Conservation (phyloP, 2,329 filamentous ascomycete genomes). For the Hypoxylon sp. region DNA sequence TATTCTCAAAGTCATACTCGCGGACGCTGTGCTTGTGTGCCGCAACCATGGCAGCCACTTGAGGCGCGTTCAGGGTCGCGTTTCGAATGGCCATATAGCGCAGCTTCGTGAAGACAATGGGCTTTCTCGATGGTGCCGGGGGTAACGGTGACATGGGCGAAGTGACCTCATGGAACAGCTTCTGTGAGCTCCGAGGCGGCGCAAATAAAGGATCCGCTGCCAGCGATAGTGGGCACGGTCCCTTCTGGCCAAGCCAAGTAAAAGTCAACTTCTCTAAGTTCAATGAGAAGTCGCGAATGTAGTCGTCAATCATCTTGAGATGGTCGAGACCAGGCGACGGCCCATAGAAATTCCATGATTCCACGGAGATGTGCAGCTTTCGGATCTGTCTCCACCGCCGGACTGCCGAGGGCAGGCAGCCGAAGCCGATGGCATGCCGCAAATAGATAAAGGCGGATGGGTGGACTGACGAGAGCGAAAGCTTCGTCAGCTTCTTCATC, state of each 20-base stretch:
- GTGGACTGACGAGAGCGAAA: constrained; percentile 81
- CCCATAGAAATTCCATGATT: constrained; percentile 74
- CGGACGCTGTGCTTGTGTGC: constrained; percentile 75
- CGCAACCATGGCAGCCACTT: constrained; percentile 77
- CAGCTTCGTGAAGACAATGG: constrained; percentile 75
- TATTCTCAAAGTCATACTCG: constrained; percentile 85
- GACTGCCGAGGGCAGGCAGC: constrained; percentile 77
- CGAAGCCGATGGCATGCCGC: constrained; percentile 79
- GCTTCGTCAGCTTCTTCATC: constrained; percentile 72
- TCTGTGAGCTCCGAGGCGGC: constrained; percentile 64
- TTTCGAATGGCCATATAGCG: constrained; percentile 79
- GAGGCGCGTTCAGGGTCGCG: constrained; percentile 75
- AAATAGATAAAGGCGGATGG: constrained; percentile 82
- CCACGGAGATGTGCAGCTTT: constrained; percentile 78
- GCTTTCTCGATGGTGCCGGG: constrained; percentile 62
- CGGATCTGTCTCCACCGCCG: constrained; percentile 83
- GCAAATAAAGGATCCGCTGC: constrained; percentile 77
- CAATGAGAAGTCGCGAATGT: constrained; percentile 76
- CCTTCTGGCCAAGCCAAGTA: constrained; percentile 79
- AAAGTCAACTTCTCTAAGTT: constrained; percentile 79
- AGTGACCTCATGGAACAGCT: constrained; percentile 74
- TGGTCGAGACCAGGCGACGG: constrained; percentile 74
- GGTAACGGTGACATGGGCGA: constrained; percentile 74
- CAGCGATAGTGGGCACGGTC: constrained; percentile 79
- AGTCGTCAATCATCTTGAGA: constrained; percentile 84